Base-by-base conservation (phyloP, 2,329 filamentous ascomycete species). In the Fusarium irregulare region DNA sequence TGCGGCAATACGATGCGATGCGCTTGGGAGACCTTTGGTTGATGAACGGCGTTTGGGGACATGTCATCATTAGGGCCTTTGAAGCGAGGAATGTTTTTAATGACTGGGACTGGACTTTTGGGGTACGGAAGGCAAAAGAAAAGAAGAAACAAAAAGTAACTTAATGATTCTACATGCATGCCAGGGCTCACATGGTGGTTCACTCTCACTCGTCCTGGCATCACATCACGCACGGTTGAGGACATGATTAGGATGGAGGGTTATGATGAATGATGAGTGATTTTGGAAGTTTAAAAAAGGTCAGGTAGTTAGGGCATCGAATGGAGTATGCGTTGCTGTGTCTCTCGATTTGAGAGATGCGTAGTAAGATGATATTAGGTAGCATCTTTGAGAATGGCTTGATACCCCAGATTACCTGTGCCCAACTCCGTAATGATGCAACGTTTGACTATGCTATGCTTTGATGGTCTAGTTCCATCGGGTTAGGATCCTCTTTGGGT, bases 81-180 rank as follows among this genome's bases (percentile, higher is more conserved):
- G 53, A 70, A 71, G 53, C 68, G 53, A 71, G 60, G 68, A 66
- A 63, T 69, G 68, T 46, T 69, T 71, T 56, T 65, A 61, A 62
- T 54, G 47, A 70, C 49, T 25, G 61, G 61, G 71, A 66, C 23
- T 55, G 61, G 71, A 66, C 23, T 55, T 65, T 45, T 51, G 44
- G 59, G 58, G 30, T 28, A 61, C 28, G 44, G 64, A 37, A 60
- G 41, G 50, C 63, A 16, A 25, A 51, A 61, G 69, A 56, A 71
- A 69, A 71, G 53, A 68, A 58, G 50, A 55, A 61, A 55, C 56
- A 56, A 71, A 71, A 71, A 69, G 68, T 40, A 71, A 51, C 58
- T 69, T 71, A 60, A 71, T 69, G 55, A 57, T 65, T 65, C 47
- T 55, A 60, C 42, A 47, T 34, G 21, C 20, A 25, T 55, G 42